A percentile compares a stretch with the other conserved stretches of the same genome.
These are phyloP conservation scores for Vigna radiata DNA, from an alignment of 306 rosid genomes.

Conservation along the genomic window DNA sequence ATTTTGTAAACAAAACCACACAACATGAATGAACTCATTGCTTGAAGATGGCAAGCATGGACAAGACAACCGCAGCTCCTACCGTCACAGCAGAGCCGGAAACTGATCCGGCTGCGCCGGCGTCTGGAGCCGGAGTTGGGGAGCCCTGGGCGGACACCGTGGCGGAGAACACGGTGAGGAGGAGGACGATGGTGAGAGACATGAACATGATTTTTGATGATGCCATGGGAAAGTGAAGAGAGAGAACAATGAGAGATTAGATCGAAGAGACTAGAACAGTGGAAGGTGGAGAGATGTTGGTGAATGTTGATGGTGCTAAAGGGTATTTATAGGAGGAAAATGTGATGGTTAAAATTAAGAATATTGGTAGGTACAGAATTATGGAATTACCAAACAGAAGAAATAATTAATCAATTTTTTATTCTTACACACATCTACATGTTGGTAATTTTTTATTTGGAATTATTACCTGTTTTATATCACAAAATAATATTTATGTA, in stretches of 20 bases:
- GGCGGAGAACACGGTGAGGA: conserved; percentile 30
- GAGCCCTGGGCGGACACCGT: conserved; percentile 47
- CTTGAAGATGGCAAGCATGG: conserved; percentile 46
- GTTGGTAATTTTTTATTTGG: background rate
- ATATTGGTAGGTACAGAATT: background rate
- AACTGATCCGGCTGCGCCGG: conserved; percentile 46
- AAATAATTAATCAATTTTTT: background rate
- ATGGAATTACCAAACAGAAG: background rate
- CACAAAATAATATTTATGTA: too few species aligned
- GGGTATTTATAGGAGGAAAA: conserved; percentile 17
- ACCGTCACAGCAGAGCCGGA: conserved; percentile 45
- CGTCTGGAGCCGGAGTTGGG: conserved; percentile 22
- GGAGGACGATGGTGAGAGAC: conserved; percentile 28
- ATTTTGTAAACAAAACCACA: background rate
- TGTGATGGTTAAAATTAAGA: too few species aligned
- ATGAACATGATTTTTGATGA: conserved; percentile 33
- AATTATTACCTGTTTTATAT: background rate
- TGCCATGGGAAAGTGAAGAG: conserved; percentile 41
- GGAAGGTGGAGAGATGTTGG: background rate
- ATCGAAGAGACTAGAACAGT: background rate
- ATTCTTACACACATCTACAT: background rate
- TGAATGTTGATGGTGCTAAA: background rate
- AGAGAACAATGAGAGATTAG: background rate
- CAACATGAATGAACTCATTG: conserved; percentile 13
- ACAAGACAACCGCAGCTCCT: conserved; percentile 42